Conservation (phyloP, 371 early-diverging fungal genomes). For the Mucor indicus region DNA sequence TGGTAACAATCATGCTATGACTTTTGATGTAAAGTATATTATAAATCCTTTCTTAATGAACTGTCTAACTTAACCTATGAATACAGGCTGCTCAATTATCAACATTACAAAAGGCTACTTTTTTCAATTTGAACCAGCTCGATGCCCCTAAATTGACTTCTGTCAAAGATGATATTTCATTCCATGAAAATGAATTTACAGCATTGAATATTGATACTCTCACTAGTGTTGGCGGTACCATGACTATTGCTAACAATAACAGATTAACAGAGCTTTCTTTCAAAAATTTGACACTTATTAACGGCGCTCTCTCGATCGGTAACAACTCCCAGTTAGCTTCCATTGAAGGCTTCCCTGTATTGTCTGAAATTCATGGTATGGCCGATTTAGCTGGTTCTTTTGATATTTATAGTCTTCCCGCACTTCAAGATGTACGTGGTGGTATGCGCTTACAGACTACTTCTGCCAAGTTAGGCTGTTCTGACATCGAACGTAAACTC, state of each 20-base stretch:
- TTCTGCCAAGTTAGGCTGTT: constrained; percentile 30
- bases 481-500: constrained; percentile 31
- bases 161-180: constrained; percentile 40
- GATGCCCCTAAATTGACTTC: constrained; percentile 30
- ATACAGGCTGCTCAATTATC: constrained; percentile 33
- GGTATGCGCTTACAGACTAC: constrained; percentile 51
- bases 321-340: constrained; percentile 50
- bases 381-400: constrained; percentile 53
- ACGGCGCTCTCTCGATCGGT: constrained; percentile 57
- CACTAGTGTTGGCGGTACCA: constrained; percentile 45
- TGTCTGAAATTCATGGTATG: constrained; percentile 48
- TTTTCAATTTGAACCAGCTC: constrained; percentile 41
- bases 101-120: constrained; percentile 30
- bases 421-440: constrained; percentile 49
- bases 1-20: constrained; percentile 35
- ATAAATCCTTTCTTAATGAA: too few species aligned
- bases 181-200: constrained; percentile 53
- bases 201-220: constrained; percentile 34
- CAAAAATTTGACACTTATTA: constrained; percentile 38
- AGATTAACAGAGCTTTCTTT: constrained; percentile 47
- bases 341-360: constrained; percentile 48
- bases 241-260: constrained; percentile 54
- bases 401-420: constrained; percentile 38
- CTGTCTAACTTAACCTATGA: background rate
- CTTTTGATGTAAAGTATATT: constrained; percentile 26